phyloP scores from a whole-genome alignment of 768 basidiomycete genomes.

The Suillus weaverae region DNA sequence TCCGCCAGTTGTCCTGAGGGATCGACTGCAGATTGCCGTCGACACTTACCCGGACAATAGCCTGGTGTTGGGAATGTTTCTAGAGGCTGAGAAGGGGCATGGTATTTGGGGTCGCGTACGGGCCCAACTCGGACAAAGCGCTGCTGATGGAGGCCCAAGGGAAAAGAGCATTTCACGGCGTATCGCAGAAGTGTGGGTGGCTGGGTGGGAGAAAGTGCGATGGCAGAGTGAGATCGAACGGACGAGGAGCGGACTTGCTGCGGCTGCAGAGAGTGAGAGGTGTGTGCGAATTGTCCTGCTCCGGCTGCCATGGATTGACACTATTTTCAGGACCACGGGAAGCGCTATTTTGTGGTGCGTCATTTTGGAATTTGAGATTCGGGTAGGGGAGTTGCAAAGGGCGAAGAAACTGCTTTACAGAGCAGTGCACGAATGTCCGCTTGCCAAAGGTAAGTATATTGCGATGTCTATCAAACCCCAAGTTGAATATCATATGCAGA shows the following conservation, averaged over 20 bases:
- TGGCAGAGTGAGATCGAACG: slow-evolving; percentile 75
- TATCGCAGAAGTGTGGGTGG: slow-evolving; percentile 73
- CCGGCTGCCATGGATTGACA: slow-evolving; percentile 10
- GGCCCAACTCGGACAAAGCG: slow-evolving; percentile 49
- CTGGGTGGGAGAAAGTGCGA: slow-evolving; percentile 72
- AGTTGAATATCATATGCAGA: slow-evolving; percentile 41
- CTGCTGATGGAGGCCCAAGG: slow-evolving; percentile 33
- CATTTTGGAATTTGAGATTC: slow-evolving; percentile 78
- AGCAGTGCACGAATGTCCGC: slow-evolving; percentile 72
- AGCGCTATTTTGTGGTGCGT: slow-evolving; percentile 73
- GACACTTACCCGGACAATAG: slow-evolving; percentile 68
- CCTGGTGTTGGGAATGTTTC: slow-evolving; percentile 66
- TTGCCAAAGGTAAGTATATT: slow-evolving; percentile 61
- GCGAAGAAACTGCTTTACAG: slow-evolving; percentile 77
- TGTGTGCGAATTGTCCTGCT: slow-evolving; percentile 32
- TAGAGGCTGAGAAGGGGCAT: slow-evolving; percentile 76
- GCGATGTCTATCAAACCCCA: slow-evolving; percentile 5
- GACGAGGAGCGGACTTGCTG: slow-evolving; percentile 59
- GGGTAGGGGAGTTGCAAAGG: slow-evolving; percentile 50
- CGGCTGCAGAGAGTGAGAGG: slow-evolving; percentile 69
- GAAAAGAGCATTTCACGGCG: slow-evolving; percentile 61
- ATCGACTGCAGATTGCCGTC: slow-evolving; percentile 54
- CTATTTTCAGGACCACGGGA: slow-evolving; percentile 52
- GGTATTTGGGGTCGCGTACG: slow-evolving; percentile 77
- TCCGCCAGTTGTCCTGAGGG: slow-evolving; percentile 58